Evolutionary conservation across 108 stramenopile genomes (phyloP).

Genomic region (Craspedostauros australis): DNA sequence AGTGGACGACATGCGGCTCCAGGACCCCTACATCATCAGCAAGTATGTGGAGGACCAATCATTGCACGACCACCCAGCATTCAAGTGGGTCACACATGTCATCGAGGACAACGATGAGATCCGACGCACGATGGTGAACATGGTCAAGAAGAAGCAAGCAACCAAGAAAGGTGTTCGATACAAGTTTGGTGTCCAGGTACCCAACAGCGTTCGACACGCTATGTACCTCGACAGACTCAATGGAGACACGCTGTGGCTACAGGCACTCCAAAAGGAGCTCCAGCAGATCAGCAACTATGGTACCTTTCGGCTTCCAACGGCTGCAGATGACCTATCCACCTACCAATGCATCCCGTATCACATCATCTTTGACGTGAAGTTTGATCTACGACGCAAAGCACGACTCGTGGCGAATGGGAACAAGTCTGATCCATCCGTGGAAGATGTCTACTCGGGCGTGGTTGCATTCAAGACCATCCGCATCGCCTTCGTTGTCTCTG

Average conservation of each 20-base stretch:
- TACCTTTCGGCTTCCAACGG: constrained; percentile 2
- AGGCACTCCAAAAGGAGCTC: constrained; percentile 14
- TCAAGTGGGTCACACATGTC: too few relatives aligned
- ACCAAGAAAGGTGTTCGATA: too few relatives aligned
- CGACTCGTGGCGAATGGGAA: constrained; percentile 22
- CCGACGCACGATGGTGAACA: too few relatives aligned
- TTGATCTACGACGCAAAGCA: constrained; percentile 13
- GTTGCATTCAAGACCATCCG: constrained; percentile 20
- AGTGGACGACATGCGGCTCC: too few relatives aligned
- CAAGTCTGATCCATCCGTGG: background rate
- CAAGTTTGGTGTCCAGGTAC: constrained; percentile 27
- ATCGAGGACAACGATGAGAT: too few relatives aligned
- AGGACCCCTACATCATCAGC: too few relatives aligned
- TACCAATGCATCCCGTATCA: constrained; percentile 16
- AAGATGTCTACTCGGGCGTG: constrained; percentile 20
- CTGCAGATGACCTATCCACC: too few relatives aligned
- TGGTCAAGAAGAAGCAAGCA: too few relatives aligned
- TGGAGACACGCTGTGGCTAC: constrained; percentile 23
- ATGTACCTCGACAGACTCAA: constrained; percentile 6
- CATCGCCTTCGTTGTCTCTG: constrained; percentile 29
- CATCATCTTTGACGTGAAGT: constrained; percentile 17
- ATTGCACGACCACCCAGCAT: too few relatives aligned
- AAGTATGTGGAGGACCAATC: too few relatives aligned
- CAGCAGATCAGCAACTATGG: constrained; percentile 1
- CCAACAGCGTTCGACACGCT: constrained; percentile 14